Base-by-base conservation (phyloP, 768 basidiomycete genomes). In the Naganishia friedmannii region DNA sequence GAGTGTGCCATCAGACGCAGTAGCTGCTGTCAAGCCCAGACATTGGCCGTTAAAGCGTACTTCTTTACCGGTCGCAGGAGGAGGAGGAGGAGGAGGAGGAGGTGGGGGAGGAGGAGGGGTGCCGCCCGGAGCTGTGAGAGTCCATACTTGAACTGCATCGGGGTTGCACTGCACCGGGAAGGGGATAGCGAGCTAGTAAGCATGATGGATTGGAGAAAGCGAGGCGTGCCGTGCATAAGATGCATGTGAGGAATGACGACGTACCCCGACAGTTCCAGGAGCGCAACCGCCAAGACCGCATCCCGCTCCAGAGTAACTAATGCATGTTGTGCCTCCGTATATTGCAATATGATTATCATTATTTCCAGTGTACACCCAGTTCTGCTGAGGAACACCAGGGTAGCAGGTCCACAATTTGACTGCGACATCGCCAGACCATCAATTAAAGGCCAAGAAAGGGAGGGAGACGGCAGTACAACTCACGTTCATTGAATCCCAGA, bases 341-440 rank as follows among this genome's bases (percentile, higher is more conserved):
- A 69, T 28, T 15, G 68, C 68, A 17, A 69, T 37, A n/a, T 69
- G 68, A 42, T 51, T 53, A 57, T 69, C 68, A 2, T 15, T 2
- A 13, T 17, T 42, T 10, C 48, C 67, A 8, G 54, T 55, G 39
- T 29, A 56, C 1, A 68, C 54, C 54, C 51, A 45, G 12, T 26
- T 21, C 37, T 45, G 67, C 23, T 56, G 67, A 4, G 66, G 29
- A 1, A 23, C 23, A 15, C 10, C 23, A n/a, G 54, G 68, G 26
- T 51, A 60, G 23, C 68, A 69, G 46, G 68, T 69, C 68, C 68
- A 69, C 23, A 69, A n/a, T 34, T 69, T 69, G 46, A 51, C 57
- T 48, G 31, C 8, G 5, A 10, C 34, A 12, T 42, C 12, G 34
- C 34, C 4, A 37, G 34, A 37, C n/a, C n/a, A n/a, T n/a, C n/a